Base-by-base conservation (phyloP, 2,329 filamentous ascomycete genomes). In the Calonectria montana region DNA sequence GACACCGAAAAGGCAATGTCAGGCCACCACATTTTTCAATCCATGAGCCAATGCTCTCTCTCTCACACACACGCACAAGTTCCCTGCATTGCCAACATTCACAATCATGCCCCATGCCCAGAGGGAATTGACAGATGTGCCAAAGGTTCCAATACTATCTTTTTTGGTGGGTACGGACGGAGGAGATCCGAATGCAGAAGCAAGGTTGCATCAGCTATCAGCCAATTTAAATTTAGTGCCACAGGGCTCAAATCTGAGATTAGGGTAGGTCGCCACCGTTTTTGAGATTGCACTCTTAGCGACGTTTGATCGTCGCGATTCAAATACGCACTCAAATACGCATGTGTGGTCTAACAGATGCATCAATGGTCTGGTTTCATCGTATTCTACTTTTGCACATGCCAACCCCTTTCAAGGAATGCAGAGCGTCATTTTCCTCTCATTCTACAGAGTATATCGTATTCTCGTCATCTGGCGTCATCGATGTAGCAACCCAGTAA, bases 231-330 rank as follows among this genome's bases (percentile, higher is more conserved):
- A 59, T 39, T 53, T 15, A n/a, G 53, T 16, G 53, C 53, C 53
- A 59, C 35, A 37, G 37, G 53, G 53, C 35, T 39, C 25, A 25
- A 59, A 59, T 59, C 53, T 59, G 37, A 59, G 53, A 59, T 59
- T 59, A 39, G 53, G 31, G 53, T 35, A 37, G 35, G 15, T 35
- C 37, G 6, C 37, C 15, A 59, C 53, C 53, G 53, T 18, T 59
- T 59, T 39, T 59, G 23, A 39, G 31, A 35, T 37, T 59, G 53
- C 53, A 21, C 37, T 15, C 31, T 39, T 39, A 21, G 47, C 35
- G 23, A 23, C 16, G 31, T 39, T 39, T 39, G 53, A 59, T 59
- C 53, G 53, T 16, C 53, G 21, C 53, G n/a, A 35, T 16, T 39
- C 37, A 15, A 57, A 21, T 27, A 12, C 27, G 37, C 41, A 45